Base-by-base conservation (phyloP, 768 basidiomycete genomes). In the Boletellus ananiceps region DNA sequence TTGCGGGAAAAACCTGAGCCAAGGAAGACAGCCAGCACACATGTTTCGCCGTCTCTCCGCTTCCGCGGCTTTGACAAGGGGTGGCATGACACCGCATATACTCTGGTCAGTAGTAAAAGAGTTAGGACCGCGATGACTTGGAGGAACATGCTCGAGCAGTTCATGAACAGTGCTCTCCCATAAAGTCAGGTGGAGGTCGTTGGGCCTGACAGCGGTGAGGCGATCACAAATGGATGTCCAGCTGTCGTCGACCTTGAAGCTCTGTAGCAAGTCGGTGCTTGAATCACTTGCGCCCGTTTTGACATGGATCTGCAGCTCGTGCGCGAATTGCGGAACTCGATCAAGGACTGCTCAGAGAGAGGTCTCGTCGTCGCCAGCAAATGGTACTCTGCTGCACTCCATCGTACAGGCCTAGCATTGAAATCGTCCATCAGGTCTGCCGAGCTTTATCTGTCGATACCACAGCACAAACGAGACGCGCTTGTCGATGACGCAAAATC, bases 1-100 rank as follows among this genome's bases (percentile, higher is more conserved):
- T 39, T 46, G 16, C 44, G 42, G 27, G 46, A 68, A 75, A 61
- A 60, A 88, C 94, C 94, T 65, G 95, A 98, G 49, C 95, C 95
- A 12, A 98, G 79, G 61, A 97, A 96, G 44, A 96, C 81, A 4
- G 88, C 93, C 14, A 96, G 69, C 33, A 64, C 66, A 52, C 78
- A 79, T 52, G 56, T 73, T 40, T 65, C 57, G 7, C 38, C 36
- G 1, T 51, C 49, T 9, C 29, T 51, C 49, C 52, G 54, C 38
- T 41, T 50, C n/a, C 49, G 52, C 32, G 46, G 37, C 36, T 56
- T 59, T 46, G 57, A 37, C 8, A 46, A 16, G 16, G 37, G 23
- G 3, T 16, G 53, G 54, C 45, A 49, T 16, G 65, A 27, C 33
- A 64, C 47, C 25, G 57, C 19, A 47, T 44, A 60, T 43, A 52